Evolutionary conservation across 805 yeast species (phyloP).

Genomic region (Kluyveromyces nonfermentans): DNA sequence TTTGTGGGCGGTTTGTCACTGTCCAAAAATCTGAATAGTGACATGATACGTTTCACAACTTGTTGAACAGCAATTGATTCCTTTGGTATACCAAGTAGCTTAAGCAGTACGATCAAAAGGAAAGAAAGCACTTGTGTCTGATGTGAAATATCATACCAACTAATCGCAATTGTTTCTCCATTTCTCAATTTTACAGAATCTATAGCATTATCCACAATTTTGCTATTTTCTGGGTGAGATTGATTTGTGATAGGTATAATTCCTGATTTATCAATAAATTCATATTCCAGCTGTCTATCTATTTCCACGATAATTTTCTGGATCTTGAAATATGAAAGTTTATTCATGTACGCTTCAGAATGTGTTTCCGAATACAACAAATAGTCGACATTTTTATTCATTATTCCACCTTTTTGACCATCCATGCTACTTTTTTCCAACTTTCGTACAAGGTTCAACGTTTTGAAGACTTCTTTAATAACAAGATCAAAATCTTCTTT

Average conservation of each 20-base stretch:
- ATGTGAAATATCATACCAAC: conserved; percentile 32
- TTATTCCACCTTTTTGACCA: conserved; percentile 15
- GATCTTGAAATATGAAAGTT: conserved; percentile 24
- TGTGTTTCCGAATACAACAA: conserved; percentile 22
- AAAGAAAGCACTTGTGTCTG: conserved; percentile 30
- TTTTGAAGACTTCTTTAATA: conserved; percentile 28
- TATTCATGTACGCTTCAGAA: conserved; percentile 10
- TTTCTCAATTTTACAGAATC: conserved; percentile 22
- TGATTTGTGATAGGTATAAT: conserved; percentile 25
- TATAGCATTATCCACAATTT: conserved; percentile 27
- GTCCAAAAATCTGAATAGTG: conserved; percentile 27
- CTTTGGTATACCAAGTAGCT: conserved; percentile 26
- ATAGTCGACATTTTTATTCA: conserved; percentile 22
- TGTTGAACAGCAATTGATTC: conserved; percentile 27
- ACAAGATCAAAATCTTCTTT: conserved; percentile 30
- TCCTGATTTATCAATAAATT: conserved; percentile 29
- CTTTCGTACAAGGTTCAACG: conserved; percentile 20
- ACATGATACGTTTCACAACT: conserved; percentile 25
- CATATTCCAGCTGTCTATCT: conserved; percentile 27
- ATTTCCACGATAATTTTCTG: conserved; percentile 28
- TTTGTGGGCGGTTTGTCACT: conserved; percentile 30
- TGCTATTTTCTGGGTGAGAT: conserved; percentile 28
- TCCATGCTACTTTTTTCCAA: conserved; percentile 16
- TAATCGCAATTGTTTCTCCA: conserved; percentile 25
- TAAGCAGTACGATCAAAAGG: conserved; percentile 24